Evolutionary conservation across 345 rosid species (phyloP).

Genomic region (Kernera saxatilis): DNA sequence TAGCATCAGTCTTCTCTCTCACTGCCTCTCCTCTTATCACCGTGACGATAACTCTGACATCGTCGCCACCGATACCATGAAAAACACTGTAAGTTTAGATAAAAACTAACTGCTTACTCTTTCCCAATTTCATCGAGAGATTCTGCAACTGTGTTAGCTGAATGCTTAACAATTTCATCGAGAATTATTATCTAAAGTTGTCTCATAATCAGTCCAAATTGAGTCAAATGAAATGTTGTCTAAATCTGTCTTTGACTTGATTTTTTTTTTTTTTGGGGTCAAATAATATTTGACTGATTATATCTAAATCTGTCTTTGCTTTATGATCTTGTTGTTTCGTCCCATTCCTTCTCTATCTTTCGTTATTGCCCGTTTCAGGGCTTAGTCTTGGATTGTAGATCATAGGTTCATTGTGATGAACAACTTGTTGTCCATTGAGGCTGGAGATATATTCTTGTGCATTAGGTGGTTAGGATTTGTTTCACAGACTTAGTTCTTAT

Average conservation of each 20-base stretch:
- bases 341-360: no score
- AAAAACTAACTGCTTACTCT: no score
- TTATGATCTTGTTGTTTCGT: no score
- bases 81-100: slow-evolving; percentile 78
- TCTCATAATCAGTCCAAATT: no score
- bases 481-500: background rate
- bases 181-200: no score
- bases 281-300: no score
- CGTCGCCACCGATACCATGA: slow-evolving; percentile 96
- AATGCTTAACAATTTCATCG: no score
- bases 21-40: slow-evolving; percentile 61
- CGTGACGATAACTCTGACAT: slow-evolving; percentile 72
- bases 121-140: no score
- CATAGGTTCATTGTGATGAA: background rate
- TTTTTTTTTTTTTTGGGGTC: no score
- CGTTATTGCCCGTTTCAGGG: background rate
- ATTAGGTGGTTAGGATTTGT: background rate
- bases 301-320: no score
- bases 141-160: no score
- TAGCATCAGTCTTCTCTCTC: slow-evolving; percentile 64
- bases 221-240: background rate
- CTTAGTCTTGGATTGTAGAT: background rate
- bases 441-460: background rate
- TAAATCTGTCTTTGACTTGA: no score
- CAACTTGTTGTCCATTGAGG: background rate